A percentile compares a stretch with the other conserved stretches of the same genome.
phyloP scores from a whole-genome alignment of 108 stramenopile genomes.

The Aurantiochytrium sp. region DNA sequence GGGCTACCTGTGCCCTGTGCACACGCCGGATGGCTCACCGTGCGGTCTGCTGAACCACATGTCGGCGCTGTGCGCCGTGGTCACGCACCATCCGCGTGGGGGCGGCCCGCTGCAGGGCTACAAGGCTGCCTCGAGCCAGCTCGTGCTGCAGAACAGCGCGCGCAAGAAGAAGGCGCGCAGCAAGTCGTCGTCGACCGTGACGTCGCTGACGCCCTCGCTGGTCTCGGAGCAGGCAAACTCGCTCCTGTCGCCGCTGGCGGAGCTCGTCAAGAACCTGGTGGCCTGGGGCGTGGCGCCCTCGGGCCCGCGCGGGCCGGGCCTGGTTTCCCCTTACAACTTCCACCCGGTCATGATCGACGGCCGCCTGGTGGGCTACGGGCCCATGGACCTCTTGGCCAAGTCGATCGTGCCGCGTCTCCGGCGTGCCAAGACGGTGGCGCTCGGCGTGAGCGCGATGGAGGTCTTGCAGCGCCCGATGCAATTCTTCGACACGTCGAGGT shows the following conservation, averaged over 20 bases:
- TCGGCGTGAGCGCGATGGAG: neutral
- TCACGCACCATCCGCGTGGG: slow-evolving; percentile 22
- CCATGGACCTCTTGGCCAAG: neutral
- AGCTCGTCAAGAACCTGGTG: slow-evolving; percentile 37
- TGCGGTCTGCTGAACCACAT: slow-evolving; percentile 96
- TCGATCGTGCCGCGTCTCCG: slow-evolving; percentile 38
- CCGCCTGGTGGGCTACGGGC: slow-evolving; percentile 43
- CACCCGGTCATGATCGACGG: slow-evolving; percentile 52
- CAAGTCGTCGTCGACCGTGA: neutral
- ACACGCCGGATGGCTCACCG: slow-evolving; percentile 97
- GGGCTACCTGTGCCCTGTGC: slow-evolving; percentile 98
- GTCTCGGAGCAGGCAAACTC: slow-evolving; percentile 5
- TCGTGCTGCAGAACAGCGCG: neutral
- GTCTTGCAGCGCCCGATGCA: neutral
- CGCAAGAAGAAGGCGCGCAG: slow-evolving; percentile 13
- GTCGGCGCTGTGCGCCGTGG: slow-evolving; percentile 66
- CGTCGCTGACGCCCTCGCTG: neutral
- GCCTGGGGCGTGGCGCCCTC: slow-evolving; percentile 41
- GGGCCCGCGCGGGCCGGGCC: slow-evolving; percentile 36
- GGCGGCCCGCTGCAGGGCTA: neutral
- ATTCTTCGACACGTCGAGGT: neutral
- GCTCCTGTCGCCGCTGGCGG: neutral
- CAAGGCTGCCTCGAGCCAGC: neutral
- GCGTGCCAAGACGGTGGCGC: slow-evolving; percentile 39
- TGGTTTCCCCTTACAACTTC: slow-evolving; percentile 35